Percentiles rank a stretch among this genome's conserved stretches.
phyloP scores from a whole-genome alignment of 768 basidiomycete genomes.

The Hemileccinum rubropunctum region DNA sequence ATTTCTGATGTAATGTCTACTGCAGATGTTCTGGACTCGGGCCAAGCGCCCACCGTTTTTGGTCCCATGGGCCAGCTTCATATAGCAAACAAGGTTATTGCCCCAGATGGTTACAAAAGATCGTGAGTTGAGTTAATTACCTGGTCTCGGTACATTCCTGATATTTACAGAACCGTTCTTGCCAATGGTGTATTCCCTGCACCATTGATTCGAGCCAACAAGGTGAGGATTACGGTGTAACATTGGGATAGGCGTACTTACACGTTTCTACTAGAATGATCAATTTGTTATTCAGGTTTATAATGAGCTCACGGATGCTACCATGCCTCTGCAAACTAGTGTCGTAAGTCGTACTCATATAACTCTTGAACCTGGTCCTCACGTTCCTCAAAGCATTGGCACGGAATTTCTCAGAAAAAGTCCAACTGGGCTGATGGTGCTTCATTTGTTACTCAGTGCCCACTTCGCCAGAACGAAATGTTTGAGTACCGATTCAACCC shows the following conservation, averaged over 20 bases:
- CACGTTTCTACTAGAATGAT: conserved; percentile 31
- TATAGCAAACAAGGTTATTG: conserved; percentile 37
- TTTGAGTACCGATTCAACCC: conserved; percentile 36
- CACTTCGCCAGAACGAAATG: conserved; percentile 31
- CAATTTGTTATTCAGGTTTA: conserved; percentile 40
- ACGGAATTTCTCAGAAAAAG: conserved; percentile 22
- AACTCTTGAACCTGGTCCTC: conserved; percentile 12
- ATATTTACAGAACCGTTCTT: conserved; percentile 34
- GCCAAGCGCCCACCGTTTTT: no score
- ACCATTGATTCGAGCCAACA: conserved; percentile 41
- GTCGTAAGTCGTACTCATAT: conserved; percentile 18
- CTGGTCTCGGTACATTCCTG: neutral
- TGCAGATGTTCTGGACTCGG: no score
- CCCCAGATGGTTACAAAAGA: conserved; percentile 44
- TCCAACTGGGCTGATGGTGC: conserved; percentile 27
- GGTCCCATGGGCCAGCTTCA: conserved; percentile 21
- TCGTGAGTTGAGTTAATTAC: conserved; percentile 21
- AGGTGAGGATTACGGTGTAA: conserved; percentile 16
- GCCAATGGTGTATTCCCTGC: conserved; percentile 43
- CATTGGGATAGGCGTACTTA: neutral
- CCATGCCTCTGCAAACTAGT: conserved; percentile 48
- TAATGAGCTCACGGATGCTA: conserved; percentile 40
- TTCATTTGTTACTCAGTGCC: conserved; percentile 41
- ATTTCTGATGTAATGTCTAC: no score
- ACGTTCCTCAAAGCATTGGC: conserved; percentile 26